Evolutionary conservation across 768 basidiomycete genomes (phyloP).

Genomic region (Boletus tomentosulus): DNA sequence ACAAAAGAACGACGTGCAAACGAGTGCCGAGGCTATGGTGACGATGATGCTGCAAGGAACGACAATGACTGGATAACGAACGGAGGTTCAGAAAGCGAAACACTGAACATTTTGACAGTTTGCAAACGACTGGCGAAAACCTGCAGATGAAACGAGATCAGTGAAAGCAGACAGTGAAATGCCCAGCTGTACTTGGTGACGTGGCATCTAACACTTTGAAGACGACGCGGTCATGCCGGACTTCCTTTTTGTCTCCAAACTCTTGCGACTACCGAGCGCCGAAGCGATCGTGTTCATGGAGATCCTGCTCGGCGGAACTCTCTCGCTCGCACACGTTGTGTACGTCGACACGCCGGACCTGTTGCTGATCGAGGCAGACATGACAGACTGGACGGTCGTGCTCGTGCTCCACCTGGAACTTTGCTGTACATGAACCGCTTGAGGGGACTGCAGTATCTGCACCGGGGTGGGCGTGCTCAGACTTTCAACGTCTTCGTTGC

Average conservation of each 20-base stretch:
- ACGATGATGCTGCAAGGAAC: constrained; percentile 3
- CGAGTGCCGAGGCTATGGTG: constrained; percentile 2
- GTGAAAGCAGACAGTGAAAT: background rate
- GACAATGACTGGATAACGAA: background rate
- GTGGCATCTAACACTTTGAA: constrained; percentile 18
- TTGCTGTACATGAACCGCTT: constrained; percentile 17
- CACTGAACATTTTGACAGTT: background rate
- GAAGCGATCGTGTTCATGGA: constrained; percentile 27
- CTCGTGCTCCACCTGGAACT: constrained; percentile 31
- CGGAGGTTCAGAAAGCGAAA: background rate
- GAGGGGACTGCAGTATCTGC: constrained; percentile 11
- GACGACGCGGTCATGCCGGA: constrained; percentile 23
- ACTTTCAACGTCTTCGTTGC: constrained; percentile 1
- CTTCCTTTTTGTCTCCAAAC: constrained; percentile 26
- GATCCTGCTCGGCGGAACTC: constrained; percentile 21
- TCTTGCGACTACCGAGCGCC: constrained; percentile 24
- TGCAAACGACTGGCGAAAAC: background rate
- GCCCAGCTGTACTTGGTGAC: background rate
- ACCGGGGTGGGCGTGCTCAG: constrained; percentile 3
- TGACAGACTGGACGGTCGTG: constrained; percentile 25
- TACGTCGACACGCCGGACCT: constrained; percentile 26
- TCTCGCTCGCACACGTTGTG: constrained; percentile 26
- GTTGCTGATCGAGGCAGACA: constrained; percentile 25
- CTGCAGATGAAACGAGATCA: constrained; percentile 2
- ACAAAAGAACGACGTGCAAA: constrained; percentile 5